A percentile compares a stretch with the other conserved stretches of the same genome.
These are phyloP conservation scores for Blastobotrys persicus DNA, from an alignment of 1,139 yeast genomes.

Conservation along the genomic window DNA sequence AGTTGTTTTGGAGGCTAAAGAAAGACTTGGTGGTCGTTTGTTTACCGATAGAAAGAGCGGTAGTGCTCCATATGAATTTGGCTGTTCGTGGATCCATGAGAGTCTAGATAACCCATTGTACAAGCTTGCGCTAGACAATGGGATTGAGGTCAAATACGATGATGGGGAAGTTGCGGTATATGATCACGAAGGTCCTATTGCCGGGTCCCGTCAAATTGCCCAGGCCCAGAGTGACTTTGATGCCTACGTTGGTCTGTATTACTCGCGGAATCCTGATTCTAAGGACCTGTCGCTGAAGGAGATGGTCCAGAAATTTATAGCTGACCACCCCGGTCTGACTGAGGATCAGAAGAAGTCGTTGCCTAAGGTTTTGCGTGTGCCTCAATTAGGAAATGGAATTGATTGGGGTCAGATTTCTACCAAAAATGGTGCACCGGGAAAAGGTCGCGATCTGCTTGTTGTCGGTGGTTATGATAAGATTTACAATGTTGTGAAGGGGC, in stretches of 20 bases:
- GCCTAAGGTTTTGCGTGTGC: conserved; percentile 50
- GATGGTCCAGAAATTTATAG: conserved; percentile 49
- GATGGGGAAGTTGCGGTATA: conserved; percentile 43
- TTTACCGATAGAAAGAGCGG: conserved; percentile 30
- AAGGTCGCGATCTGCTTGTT: conserved; percentile 87
- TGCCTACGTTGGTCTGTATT: conserved; percentile 56
- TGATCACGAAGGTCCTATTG: conserved; percentile 38
- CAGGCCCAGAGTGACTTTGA: conserved; percentile 57
- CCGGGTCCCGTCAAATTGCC: conserved; percentile 39
- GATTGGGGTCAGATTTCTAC: conserved; percentile 37
- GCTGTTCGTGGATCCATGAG: conserved; percentile 92
- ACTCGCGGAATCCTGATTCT: conserved; percentile 48
- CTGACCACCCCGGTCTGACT: conserved; percentile 42
- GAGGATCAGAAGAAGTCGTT: conserved; percentile 50
- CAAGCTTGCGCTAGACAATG: conserved; percentile 30
- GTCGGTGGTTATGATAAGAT: conserved; percentile 60
- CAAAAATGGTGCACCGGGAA: conserved; percentile 46
- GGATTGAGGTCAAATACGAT: conserved; percentile 41
- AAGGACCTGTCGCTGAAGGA: conserved; percentile 54
- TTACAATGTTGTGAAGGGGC: conserved; percentile 24
- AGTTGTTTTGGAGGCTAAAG: conserved; percentile 56
- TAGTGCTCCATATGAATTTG: conserved; percentile 51
- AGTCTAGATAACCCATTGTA: conserved; percentile 59
- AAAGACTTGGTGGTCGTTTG: conserved; percentile 54
- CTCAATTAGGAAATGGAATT: conserved; percentile 78